phyloP scores from a whole-genome alignment of 345 rosid genomes.

The Boechera stricta region DNA sequence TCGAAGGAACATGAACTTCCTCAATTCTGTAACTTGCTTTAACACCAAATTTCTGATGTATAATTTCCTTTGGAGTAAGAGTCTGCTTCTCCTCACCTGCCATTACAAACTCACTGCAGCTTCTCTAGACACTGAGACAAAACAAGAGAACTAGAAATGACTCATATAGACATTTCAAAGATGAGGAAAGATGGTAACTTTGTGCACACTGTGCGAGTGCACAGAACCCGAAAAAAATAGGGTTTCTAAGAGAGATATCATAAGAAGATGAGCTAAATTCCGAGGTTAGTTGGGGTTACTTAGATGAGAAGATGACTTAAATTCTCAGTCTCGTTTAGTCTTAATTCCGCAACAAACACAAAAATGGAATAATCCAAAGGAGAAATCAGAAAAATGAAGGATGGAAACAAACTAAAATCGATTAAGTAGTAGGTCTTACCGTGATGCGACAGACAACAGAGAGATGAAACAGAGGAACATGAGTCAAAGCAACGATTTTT shows the following conservation, averaged over 20 bases:
- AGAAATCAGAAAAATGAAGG: no score
- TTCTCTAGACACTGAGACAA: constrained; percentile 19
- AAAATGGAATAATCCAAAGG: not conserved
- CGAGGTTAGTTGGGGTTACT: not conserved
- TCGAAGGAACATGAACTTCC: constrained; percentile 61
- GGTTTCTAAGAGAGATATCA: constrained; percentile 12
- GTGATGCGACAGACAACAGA: not conserved
- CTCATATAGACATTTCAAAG: not conserved
- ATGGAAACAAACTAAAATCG: no score
- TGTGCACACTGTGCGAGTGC: constrained; percentile 7
- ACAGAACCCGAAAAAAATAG: constrained; percentile 4
- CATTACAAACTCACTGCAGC: constrained; percentile 17
- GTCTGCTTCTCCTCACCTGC: constrained; percentile 46
- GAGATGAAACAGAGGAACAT: not conserved
- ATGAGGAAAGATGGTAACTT: not conserved
- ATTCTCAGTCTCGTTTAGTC: not conserved
- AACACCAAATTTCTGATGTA: constrained; percentile 66
- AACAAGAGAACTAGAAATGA: not conserved
- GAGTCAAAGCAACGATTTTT: constrained; percentile 8
- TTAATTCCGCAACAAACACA: not conserved
- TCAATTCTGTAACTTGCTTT: constrained; percentile 67
- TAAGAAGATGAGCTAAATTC: constrained; percentile 1
- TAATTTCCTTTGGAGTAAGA: constrained; percentile 70
- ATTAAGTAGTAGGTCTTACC: not conserved
- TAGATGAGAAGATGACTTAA: not conserved